phyloP scores from a whole-genome alignment of 2,329 filamentous ascomycete species.

The Diaporthe longicolla region DNA sequence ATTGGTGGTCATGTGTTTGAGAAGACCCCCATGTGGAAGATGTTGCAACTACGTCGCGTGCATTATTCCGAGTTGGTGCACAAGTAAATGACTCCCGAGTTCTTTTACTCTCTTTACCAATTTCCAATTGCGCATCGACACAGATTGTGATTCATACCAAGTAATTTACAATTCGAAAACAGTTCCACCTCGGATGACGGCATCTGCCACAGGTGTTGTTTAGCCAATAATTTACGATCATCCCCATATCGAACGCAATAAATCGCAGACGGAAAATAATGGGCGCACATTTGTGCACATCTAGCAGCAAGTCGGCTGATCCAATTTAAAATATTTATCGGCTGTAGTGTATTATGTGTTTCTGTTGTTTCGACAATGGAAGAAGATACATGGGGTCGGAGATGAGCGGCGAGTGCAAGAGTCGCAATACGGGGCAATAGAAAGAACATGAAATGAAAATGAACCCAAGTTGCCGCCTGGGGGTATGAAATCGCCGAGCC shows the following conservation, averaged over 20 bases:
- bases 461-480: not conserved
- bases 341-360: not conserved
- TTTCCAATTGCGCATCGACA: not conserved
- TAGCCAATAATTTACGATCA: not conserved
- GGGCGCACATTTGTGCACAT: no score
- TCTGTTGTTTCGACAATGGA: no score
- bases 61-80: not conserved
- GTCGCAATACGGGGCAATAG: accelerated
- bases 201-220: not conserved
- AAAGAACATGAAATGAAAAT: not conserved
- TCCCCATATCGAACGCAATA: no score
- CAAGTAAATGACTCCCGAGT: not conserved
- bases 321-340: not conserved
- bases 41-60: not conserved
- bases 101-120: not conserved
- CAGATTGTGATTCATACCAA: not conserved
- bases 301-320: no score
- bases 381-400: no score
- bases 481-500: not conserved
- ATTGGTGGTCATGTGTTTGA: not conserved
- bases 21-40: not conserved
- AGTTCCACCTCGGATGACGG: not conserved
- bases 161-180: not conserved
- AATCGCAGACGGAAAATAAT: no score
- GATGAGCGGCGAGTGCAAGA: not conserved